These are phyloP conservation scores for Clitocybe nebularis DNA, from an alignment of 1,284 basidiomycete genomes.

Conservation along the genomic window DNA sequence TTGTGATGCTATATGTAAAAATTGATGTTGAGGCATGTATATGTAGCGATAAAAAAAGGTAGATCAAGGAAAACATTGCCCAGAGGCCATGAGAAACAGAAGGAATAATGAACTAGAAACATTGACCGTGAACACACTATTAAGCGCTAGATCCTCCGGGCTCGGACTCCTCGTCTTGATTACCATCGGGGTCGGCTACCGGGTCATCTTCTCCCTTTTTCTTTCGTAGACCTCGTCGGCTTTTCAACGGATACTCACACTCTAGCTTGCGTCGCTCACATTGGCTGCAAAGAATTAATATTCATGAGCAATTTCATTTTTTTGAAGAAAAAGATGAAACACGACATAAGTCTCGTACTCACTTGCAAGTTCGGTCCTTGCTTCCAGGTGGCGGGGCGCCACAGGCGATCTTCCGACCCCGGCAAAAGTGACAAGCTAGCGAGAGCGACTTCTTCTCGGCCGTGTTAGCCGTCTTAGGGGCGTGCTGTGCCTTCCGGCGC, in stretches of 20 bases:
- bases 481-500: neutral
- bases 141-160: too few relatives aligned
- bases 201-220: conserved; percentile 1
- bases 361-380: conserved; percentile 32
- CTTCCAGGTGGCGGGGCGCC: conserved; percentile 25
- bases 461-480: neutral
- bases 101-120: too few relatives aligned
- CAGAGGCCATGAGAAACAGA: too few relatives aligned
- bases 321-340: neutral
- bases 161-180: too few relatives aligned
- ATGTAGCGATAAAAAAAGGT: too few relatives aligned
- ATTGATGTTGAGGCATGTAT: too few relatives aligned
- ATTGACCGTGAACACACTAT: too few relatives aligned
- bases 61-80: too few relatives aligned
- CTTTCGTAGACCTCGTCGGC: conserved; percentile 17
- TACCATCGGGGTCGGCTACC: too few relatives aligned
- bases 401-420: conserved; percentile 35
- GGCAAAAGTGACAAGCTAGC: conserved; percentile 33
- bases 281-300: conserved; percentile 20
- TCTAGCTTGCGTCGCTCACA: conserved; percentile 23
- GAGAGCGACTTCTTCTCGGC: conserved; percentile 22
- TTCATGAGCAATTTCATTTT: neutral
- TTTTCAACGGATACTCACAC: conserved; percentile 22
- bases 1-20: too few relatives aligned
- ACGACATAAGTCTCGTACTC: conserved; percentile 13